Evolutionary conservation across 805 yeast species (phyloP).

Genomic region (Blastobotrys americana): DNA sequence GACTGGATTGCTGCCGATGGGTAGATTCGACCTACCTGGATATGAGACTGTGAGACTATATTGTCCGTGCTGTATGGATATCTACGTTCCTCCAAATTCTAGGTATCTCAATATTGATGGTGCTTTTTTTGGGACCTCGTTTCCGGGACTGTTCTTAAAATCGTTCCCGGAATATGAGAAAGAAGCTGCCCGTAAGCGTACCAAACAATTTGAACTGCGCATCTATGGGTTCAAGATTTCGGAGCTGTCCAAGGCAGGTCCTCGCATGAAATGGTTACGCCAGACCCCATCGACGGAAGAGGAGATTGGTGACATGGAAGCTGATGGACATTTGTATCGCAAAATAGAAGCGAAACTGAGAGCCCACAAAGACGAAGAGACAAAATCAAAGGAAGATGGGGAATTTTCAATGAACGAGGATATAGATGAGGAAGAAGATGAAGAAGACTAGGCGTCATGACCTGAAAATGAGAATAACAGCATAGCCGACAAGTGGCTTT

Average conservation of each 20-base stretch:
- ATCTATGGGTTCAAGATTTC: conserved; percentile 82
- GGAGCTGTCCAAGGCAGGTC: conserved; percentile 70
- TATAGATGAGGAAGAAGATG: conserved; percentile 3
- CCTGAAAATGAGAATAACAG: no score
- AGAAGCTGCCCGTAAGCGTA: conserved; percentile 54
- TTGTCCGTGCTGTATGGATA: conserved; percentile 91
- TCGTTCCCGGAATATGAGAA: conserved; percentile 86
- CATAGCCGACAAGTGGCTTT: no score
- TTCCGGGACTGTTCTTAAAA: conserved; percentile 86
- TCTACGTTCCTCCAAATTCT: conserved; percentile 82
- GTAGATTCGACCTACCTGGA: conserved; percentile 85
- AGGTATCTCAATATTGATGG: conserved; percentile 88
- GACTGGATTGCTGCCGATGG: conserved; percentile 85
- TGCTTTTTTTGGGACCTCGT: conserved; percentile 93
- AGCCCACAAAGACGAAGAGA: neutral
- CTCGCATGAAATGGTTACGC: conserved; percentile 95
- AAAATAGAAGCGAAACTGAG: neutral
- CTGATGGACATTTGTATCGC: neutral
- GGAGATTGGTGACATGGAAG: conserved; percentile 47
- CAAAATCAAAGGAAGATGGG: neutral
- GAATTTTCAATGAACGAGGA: neutral
- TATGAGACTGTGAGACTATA: conserved; percentile 84
- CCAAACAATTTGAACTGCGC: conserved; percentile 49
- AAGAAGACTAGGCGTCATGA: no score
- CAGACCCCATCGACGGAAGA: conserved; percentile 58